Percentiles rank a stretch among this genome's conserved stretches.
Conservation (phyloP, 352 stramenopile species). For the Aphanomyces astaci region DNA sequence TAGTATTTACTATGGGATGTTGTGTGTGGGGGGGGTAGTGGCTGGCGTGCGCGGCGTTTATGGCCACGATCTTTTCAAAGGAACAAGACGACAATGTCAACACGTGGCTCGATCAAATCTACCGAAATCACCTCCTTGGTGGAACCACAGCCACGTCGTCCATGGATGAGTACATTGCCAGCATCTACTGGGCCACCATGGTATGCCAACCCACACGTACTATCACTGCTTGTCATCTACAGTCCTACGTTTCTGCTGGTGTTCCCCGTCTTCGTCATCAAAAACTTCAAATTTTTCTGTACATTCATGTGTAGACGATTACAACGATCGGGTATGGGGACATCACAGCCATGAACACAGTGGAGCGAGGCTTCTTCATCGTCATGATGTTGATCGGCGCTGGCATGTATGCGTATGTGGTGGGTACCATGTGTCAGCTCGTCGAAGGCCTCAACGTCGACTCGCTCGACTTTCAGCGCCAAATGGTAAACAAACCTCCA, state of each 20-base stretch:
- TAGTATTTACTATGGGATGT: no score
- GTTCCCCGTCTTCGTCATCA: no score
- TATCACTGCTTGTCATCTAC: no score
- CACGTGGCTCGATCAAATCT: neutral
- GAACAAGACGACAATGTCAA: neutral
- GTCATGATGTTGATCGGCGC: constrained; percentile 75
- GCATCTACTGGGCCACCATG: constrained; percentile 20
- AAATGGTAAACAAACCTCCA: neutral
- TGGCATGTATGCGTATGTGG: constrained; percentile 71
- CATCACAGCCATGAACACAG: constrained; percentile 60
- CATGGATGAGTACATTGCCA: neutral
- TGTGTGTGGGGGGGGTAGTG: no score
- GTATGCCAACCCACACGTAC: neutral
- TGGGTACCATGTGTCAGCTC: constrained; percentile 45
- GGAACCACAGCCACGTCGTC: neutral
- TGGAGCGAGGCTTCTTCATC: constrained; percentile 71
- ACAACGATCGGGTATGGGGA: constrained; percentile 82
- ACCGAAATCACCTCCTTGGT: neutral
- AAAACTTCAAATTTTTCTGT: no score
- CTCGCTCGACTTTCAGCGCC: constrained; percentile 11
- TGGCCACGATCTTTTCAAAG: neutral
- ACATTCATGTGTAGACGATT: constrained; percentile 42
- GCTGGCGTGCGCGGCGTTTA: constrained; percentile 5
- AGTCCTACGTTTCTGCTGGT: no score
- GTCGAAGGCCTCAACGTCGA: constrained; percentile 17